These are phyloP conservation scores for Fomitopsis schrenkii DNA, from an alignment of 1,284 basidiomycete species.

Conservation along the genomic window DNA sequence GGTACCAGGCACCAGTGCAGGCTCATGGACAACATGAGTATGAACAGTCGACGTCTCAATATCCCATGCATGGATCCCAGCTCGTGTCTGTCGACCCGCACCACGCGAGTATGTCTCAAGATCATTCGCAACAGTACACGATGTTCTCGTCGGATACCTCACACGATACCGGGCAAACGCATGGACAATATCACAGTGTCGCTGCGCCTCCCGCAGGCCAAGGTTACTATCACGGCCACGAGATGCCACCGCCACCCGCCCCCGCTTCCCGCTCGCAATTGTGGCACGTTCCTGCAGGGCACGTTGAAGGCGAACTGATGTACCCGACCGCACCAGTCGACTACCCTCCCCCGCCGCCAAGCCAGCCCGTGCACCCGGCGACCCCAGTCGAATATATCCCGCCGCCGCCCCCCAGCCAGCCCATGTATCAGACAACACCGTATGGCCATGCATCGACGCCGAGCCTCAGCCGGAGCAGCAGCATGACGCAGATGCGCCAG, in stretches of 20 bases:
- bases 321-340: conserved; percentile 2
- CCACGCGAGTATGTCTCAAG: neutral
- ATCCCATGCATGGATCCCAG: neutral
- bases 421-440: neutral
- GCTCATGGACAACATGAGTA: neutral
- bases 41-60: neutral
- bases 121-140: neutral
- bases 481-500: conserved; percentile 6
- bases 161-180: neutral
- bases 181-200: neutral
- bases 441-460: conserved; percentile 8
- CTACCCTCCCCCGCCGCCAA: neutral
- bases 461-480: conserved; percentile 5
- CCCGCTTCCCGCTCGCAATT: conserved; percentile 10
- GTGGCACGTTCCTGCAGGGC: conserved; percentile 11
- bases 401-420: neutral
- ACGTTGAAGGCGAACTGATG: conserved; percentile 2
- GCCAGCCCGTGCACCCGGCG: conserved; percentile 3
- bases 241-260: conserved; percentile 4
- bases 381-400: neutral
- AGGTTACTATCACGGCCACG: neutral
- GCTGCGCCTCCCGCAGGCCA: neutral
- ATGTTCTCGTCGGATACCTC: neutral
- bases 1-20: neutral
- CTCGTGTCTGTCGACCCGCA: neutral